Conservation (phyloP, 2,329 filamentous ascomycete species). For the Leptographium galeiforme region DNA sequence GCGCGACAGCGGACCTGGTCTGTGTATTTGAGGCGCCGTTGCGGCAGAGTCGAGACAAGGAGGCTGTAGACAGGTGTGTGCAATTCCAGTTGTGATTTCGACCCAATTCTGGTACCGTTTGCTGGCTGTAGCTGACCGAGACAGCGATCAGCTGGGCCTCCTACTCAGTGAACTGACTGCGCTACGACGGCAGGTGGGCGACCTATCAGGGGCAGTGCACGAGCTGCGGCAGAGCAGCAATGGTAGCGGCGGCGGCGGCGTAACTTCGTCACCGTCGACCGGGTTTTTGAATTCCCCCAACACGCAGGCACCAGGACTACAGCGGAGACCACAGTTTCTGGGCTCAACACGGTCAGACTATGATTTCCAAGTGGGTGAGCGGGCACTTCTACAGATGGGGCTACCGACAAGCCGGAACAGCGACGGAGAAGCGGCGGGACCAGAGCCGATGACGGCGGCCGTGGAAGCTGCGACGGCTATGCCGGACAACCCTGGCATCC, state of each 20-base stretch:
- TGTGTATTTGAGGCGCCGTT: conserved; percentile 14
- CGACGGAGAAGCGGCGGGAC: background rate
- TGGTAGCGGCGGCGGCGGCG: background rate
- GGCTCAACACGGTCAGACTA: background rate
- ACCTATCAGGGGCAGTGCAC: background rate
- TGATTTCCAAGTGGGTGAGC: background rate
- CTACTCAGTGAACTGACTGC: background rate
- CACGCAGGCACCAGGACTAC: background rate
- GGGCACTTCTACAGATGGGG: background rate
- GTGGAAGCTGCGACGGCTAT: background rate
- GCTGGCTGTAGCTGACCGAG: too few species aligned
- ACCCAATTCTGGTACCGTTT: too few species aligned
- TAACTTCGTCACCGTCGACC: background rate
- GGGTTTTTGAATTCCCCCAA: background rate
- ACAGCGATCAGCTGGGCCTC: background rate
- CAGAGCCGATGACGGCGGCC: too few species aligned
- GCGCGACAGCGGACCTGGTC: conserved; percentile 4
- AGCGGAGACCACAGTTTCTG: background rate
- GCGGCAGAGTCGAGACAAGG: background rate
- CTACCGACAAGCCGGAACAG: background rate
- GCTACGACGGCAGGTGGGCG: background rate
- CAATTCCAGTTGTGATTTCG: too few species aligned
- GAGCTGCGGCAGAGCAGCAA: background rate
- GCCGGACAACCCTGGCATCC: too few species aligned
- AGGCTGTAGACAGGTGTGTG: background rate